Percentiles rank a stretch among this genome's conserved stretches.
Conservation (phyloP, 345 rosid species). For the Angophora floribunda region DNA sequence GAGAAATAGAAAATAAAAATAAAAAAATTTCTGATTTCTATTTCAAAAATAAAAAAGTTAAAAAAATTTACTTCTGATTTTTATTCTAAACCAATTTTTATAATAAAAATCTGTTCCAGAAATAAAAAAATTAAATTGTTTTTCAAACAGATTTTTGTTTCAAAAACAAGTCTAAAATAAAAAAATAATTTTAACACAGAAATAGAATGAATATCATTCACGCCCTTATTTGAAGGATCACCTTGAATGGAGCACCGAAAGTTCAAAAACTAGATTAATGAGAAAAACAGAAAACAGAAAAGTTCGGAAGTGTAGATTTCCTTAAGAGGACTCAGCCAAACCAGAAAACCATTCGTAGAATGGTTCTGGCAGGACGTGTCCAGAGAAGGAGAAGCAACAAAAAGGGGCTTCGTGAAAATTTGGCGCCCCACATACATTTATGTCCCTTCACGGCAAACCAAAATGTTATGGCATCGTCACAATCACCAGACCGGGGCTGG, state of each 20-base stretch:
- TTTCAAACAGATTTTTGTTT: no score
- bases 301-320: background rate
- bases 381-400: rapidly evolving
- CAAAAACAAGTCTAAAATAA: no score
- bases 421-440: background rate
- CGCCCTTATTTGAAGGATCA: no score
- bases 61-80: no score
- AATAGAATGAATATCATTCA: no score
- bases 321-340: background rate
- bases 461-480: background rate
- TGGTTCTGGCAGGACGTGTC: background rate
- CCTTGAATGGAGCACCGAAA: background rate
- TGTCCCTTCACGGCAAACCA: background rate
- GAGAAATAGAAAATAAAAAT: no score
- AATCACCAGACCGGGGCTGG: background rate
- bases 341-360: background rate
- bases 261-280: background rate
- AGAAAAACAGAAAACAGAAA: background rate
- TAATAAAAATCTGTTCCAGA: no score
- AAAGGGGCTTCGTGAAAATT: background rate
- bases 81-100: no score
- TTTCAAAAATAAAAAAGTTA: no score
- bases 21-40: no score
- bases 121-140: no score
- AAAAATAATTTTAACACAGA: no score